Percentiles rank a stretch among this genome's conserved stretches.
These are phyloP conservation scores for Yarrowia galli DNA, from an alignment of 1,139 yeast species.

Conservation along the genomic window DNA sequence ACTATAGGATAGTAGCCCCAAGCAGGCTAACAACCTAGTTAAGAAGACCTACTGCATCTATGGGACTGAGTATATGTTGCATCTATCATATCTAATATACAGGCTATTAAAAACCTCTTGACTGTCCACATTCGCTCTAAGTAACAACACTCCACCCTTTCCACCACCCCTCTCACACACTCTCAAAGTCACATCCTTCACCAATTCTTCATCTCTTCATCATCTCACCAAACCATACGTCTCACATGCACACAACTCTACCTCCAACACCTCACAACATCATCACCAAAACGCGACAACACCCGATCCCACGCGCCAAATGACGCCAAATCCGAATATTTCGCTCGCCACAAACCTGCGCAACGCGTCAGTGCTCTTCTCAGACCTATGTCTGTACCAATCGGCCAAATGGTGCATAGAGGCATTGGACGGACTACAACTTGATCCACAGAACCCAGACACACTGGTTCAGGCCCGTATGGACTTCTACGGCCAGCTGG, in stretches of 20 bases:
- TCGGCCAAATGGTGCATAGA: slow-evolving; percentile 87
- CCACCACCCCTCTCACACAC: too few species aligned
- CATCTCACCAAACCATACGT: neutral
- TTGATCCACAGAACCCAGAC: slow-evolving; percentile 43
- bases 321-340: neutral
- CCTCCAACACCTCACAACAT: slow-evolving; percentile 1
- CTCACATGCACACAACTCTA: neutral
- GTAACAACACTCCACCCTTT: too few species aligned
- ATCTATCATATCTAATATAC: too few species aligned
- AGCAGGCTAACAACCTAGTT: too few species aligned
- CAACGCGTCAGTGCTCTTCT: slow-evolving; percentile 53
- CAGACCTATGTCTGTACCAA: slow-evolving; percentile 63
- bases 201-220: neutral
- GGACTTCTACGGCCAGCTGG: slow-evolving; percentile 40
- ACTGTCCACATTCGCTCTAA: too few species aligned
- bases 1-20: too few species aligned
- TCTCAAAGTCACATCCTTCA: too few species aligned
- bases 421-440: slow-evolving; percentile 64
- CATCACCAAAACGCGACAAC: neutral
- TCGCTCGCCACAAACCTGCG: slow-evolving; percentile 50
- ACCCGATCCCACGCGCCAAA: neutral
- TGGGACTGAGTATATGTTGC: too few species aligned
- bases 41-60: too few species aligned
- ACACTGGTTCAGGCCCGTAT: slow-evolving; percentile 40
- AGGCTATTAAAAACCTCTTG: too few species aligned